These are phyloP conservation scores for Talaromyces sp. DNA, from an alignment of 2,329 filamentous ascomycete genomes.

Conservation along the genomic window DNA sequence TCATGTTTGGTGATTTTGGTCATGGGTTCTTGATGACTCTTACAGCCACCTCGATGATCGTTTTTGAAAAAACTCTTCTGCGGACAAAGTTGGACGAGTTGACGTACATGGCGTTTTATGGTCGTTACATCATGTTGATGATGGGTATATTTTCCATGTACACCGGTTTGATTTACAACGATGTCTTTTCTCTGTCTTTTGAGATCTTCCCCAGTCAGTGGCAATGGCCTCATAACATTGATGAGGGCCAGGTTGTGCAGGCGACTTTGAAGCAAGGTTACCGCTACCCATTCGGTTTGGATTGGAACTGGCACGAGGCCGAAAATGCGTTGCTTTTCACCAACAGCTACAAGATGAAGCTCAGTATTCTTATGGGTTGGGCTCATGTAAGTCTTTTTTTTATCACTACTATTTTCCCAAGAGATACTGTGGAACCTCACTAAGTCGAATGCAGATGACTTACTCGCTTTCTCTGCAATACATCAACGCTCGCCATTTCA, in stretches of 20 bases:
- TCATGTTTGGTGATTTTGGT: conserved; percentile 99
- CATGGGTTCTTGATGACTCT: conserved; percentile 86
- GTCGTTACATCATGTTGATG: conserved; percentile 95
- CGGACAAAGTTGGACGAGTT: conserved; percentile 93
- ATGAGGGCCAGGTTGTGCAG: conserved; percentile 60
- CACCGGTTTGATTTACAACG: conserved; percentile 96
- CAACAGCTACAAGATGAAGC: conserved; percentile 99
- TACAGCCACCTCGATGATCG: conserved; percentile 86
- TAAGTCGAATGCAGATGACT: conserved; percentile 64
- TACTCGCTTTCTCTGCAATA: conserved; percentile 92
- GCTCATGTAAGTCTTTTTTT: conserved; percentile 55
- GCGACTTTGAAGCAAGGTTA: conserved; percentile 69
- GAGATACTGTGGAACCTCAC: not conserved
- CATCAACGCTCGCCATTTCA: conserved; percentile 92
- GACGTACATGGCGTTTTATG: conserved; percentile 98
- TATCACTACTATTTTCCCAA: not conserved
- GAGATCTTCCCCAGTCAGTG: conserved; percentile 86
- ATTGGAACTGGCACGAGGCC: conserved; percentile 94
- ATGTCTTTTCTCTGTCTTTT: conserved; percentile 90
- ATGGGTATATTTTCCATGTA: conserved; percentile 98
- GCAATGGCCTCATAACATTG: conserved; percentile 73
- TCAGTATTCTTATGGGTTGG: conserved; percentile 97
- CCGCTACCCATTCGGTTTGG: conserved; percentile 91
- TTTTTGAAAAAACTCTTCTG: conserved; percentile 81
- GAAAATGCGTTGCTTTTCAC: conserved; percentile 94